A percentile compares a stretch with the other conserved stretches of the same genome.
Evolutionary conservation across 2,329 filamentous ascomycete genomes (phyloP).

Genomic region (Remersonia thermophila): DNA sequence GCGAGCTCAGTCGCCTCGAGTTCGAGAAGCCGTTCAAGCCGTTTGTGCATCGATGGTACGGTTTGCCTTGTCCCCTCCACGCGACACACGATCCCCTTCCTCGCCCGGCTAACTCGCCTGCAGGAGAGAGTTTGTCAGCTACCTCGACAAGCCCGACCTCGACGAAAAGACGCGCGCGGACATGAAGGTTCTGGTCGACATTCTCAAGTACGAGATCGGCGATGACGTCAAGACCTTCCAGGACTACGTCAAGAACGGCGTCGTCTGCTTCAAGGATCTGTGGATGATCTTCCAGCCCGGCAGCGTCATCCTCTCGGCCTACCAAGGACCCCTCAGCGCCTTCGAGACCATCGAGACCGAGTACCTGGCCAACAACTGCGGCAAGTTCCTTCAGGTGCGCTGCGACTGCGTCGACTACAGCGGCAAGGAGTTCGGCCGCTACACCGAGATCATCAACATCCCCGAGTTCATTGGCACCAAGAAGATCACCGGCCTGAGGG

Average conservation of each 20-base stretch:
- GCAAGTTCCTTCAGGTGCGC: slow-evolving; percentile 27
- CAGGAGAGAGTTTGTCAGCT: slow-evolving; percentile 31
- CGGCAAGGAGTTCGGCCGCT: slow-evolving; percentile 34
- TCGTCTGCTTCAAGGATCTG: slow-evolving; percentile 39
- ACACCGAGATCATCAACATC: slow-evolving; percentile 24
- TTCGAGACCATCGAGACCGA: slow-evolving; percentile 27
- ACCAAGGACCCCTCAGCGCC: slow-evolving; percentile 28
- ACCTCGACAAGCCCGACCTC: slow-evolving; percentile 27
- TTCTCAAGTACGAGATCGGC: slow-evolving; percentile 38
- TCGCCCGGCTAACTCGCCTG: too few species aligned
- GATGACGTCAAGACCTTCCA: slow-evolving; percentile 36
- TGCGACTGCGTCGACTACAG: slow-evolving; percentile 36
- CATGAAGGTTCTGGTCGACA: slow-evolving; percentile 32
- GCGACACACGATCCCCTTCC: background rate
- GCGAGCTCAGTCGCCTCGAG: slow-evolving; percentile 45
- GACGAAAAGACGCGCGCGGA: slow-evolving; percentile 35
- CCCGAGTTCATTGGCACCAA: slow-evolving; percentile 31
- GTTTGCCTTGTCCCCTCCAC: background rate
- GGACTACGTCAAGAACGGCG: slow-evolving; percentile 40
- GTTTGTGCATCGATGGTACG: slow-evolving; percentile 50
- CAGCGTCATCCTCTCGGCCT: slow-evolving; percentile 26
- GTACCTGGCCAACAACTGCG: slow-evolving; percentile 27
- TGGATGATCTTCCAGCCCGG: slow-evolving; percentile 44
- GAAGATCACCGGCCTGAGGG: slow-evolving; percentile 30
- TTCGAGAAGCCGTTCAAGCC: slow-evolving; percentile 50